A percentile compares a stretch with the other conserved stretches of the same genome.
Conservation (phyloP, 305 asterid species). For the Fraxinus sp. region DNA sequence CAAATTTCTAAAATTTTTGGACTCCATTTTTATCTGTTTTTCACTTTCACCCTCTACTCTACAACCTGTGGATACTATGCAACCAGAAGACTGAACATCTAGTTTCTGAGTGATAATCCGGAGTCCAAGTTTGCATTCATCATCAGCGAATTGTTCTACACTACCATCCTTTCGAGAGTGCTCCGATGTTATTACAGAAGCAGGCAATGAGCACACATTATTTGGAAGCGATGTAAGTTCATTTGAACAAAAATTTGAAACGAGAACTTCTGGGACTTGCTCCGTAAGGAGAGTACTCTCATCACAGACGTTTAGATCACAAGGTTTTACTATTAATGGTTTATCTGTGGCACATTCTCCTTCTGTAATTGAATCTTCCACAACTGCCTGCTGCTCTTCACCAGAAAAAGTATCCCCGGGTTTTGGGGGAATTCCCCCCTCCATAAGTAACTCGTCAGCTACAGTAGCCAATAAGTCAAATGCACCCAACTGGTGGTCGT, state of each 20-base stretch:
- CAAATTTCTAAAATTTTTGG: slow-evolving; percentile 42
- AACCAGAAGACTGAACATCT: slow-evolving; percentile 49
- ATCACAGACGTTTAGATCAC: slow-evolving; percentile 32
- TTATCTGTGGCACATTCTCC: slow-evolving; percentile 40
- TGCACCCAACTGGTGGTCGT: slow-evolving; percentile 63
- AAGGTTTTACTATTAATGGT: slow-evolving; percentile 36
- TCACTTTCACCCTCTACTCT: slow-evolving; percentile 47
- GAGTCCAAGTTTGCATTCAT: slow-evolving; percentile 53
- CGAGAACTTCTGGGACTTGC: slow-evolving; percentile 55
- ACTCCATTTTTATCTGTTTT: slow-evolving; percentile 40
- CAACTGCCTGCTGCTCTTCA: slow-evolving; percentile 31
- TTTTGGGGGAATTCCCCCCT: slow-evolving; percentile 51
- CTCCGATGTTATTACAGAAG: slow-evolving; percentile 62
- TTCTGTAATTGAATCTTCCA: slow-evolving; percentile 37
- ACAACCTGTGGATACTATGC: slow-evolving; percentile 15
- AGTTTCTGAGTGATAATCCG: slow-evolving; percentile 45
- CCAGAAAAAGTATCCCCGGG: slow-evolving; percentile 32
- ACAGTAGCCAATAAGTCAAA: slow-evolving; percentile 81
- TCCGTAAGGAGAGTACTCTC: slow-evolving; percentile 63
- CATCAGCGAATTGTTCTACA: slow-evolving; percentile 45
- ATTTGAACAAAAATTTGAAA: slow-evolving; percentile 32
- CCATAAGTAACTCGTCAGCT: slow-evolving; percentile 73
- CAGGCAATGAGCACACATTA: slow-evolving; percentile 52
- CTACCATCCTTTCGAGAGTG: slow-evolving; percentile 60
- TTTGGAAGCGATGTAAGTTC: slow-evolving; percentile 43